phyloP scores from a whole-genome alignment of 2,329 filamentous ascomycete genomes.

The Pezicula neosporulosa region DNA sequence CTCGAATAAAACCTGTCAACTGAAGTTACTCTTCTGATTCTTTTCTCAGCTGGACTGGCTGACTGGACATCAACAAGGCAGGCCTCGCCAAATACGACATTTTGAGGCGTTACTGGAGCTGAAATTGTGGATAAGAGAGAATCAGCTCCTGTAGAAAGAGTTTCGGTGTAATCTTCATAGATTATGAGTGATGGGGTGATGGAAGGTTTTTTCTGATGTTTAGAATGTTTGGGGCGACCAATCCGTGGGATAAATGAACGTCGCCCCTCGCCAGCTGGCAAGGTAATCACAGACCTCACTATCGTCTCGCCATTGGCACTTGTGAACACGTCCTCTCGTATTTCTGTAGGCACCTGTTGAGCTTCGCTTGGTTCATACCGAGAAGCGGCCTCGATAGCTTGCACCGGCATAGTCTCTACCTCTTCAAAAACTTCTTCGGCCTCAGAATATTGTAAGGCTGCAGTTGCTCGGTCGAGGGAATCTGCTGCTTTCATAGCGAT shows the following conservation, averaged over 20 bases:
- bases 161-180: constrained; percentile 6
- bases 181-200: background rate
- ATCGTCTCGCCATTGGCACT: background rate
- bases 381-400: background rate
- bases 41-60: constrained; percentile 5
- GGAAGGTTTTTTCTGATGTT: background rate
- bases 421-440: background rate
- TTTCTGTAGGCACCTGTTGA: background rate
- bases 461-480: constrained; percentile 52
- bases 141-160: constrained; percentile 7
- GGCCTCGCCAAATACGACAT: constrained; percentile 24
- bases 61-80: constrained; percentile 25
- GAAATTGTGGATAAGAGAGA: constrained; percentile 9
- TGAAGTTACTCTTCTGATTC: constrained; percentile 14
- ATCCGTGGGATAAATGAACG: background rate
- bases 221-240: background rate
- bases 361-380: background rate
- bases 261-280: background rate
- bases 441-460: constrained; percentile 41
- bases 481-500: constrained; percentile 58
- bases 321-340: background rate
- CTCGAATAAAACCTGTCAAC: constrained; percentile 11
- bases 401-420: background rate
- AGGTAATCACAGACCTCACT: background rate
- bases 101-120: constrained; percentile 6